Base-by-base conservation (phyloP, 1,284 basidiomycete genomes). In the Moesziomyces sp. region DNA sequence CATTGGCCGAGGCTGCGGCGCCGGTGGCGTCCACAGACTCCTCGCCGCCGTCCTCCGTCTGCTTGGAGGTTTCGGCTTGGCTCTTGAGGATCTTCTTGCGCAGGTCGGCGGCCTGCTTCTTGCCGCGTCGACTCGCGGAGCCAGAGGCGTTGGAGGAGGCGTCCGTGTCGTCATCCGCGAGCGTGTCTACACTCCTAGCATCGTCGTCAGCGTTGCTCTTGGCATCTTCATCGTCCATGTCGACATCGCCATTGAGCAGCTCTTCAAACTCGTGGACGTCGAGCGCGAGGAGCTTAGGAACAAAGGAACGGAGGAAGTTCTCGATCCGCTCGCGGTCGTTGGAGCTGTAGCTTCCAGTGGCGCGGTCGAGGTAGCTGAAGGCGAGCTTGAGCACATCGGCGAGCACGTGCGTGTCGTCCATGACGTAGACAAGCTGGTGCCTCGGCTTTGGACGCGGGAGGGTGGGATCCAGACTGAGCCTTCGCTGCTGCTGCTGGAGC, bases 381-480 rank as follows among this genome's bases (percentile, higher is more conserved):
- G 95, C 89, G 82, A 99, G 88, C 87, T 94, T 94, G 83, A 97
- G 88, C 14, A 91, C 88, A 83, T 99, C 96, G 70, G 92, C 90
- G 77, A 99, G 85, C 48, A 96, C 92, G 19, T 88, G 88, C 26
- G 89, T 89, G 84, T 98, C 93, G 66, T 89, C 87, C 84, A 98
- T 90, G 52, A 88, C 86, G 82, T 91, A 94, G 75, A 91, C 89
- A 55, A 96, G 88, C 84, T 97, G 96, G 47, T 77, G 75, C 43
- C 79, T 64, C n/a, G 79, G 75, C 51, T 73, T 68, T 7, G 79
- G 75, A 26, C 79, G 68, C 4, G 81, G 81, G 34, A 83, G 58
- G 16, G 64, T 70, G 8, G 80, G 78, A 38, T 83, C 81, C 49
- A 75, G 23, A 43, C 61, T 73, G 28, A 82, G 68, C 30, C 81